These are phyloP conservation scores for Eucalyptus regnans DNA, from an alignment of 345 rosid genomes.

Conservation along the genomic window DNA sequence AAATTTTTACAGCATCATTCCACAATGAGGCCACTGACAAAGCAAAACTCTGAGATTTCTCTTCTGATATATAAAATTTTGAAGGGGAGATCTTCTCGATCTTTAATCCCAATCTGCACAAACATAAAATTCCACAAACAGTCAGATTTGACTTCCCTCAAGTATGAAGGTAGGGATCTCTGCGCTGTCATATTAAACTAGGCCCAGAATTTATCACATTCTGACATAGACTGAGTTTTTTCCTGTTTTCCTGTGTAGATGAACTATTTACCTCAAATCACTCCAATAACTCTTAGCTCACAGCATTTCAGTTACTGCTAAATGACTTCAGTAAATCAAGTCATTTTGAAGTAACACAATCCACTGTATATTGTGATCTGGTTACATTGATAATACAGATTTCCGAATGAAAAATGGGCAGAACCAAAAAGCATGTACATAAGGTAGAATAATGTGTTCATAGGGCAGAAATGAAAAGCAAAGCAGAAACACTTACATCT, in stretches of 20 bases:
- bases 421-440: neutral
- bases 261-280: neutral
- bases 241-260: neutral
- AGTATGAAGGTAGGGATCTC: neutral
- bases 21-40: slow-evolving; percentile 51
- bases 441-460: neutral
- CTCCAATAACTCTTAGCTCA: neutral
- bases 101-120: slow-evolving; percentile 68
- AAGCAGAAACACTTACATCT: slow-evolving; percentile 26
- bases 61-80: slow-evolving; percentile 49
- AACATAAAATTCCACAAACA: neutral
- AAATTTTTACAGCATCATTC: slow-evolving; percentile 38
- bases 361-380: neutral
- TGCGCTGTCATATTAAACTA: neutral
- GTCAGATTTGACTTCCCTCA: neutral
- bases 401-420: neutral
- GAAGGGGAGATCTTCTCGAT: slow-evolving; percentile 68
- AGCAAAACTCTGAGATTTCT: slow-evolving; percentile 35
- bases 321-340: neutral
- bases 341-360: neutral
- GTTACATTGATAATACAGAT: neutral
- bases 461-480: neutral
- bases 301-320: neutral
- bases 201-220: neutral
- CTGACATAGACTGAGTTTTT: neutral